phyloP scores from a whole-genome alignment of 176 grass and related monocot genomes.

The Pontederia paniculata region DNA sequence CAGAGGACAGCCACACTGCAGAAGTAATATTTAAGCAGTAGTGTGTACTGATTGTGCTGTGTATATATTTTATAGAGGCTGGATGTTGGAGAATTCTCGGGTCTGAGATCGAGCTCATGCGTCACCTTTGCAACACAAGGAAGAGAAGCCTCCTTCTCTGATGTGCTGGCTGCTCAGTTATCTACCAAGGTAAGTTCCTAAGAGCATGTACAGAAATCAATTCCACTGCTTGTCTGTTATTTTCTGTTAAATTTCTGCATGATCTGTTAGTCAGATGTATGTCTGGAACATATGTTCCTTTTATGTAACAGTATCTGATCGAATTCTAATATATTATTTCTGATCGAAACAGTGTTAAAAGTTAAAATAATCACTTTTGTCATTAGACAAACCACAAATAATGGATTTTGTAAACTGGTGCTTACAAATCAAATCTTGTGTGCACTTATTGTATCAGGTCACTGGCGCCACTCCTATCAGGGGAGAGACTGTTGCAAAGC shows the following conservation, averaged over 20 bases:
- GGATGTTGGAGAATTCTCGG: conserved; percentile 59
- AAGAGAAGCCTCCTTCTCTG: conserved; percentile 52
- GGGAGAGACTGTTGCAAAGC: conserved; percentile 77
- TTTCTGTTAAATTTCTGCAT: background rate
- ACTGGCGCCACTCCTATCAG: conserved; percentile 38
- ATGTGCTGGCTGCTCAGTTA: conserved; percentile 49
- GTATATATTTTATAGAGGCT: conserved; percentile 42
- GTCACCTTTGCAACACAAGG: conserved; percentile 25
- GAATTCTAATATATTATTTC: no score
- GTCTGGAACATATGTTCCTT: no score
- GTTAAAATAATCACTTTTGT: no score
- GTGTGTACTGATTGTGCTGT: no score
- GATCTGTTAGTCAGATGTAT: no score
- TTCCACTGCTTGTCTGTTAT: background rate
- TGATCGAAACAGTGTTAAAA: background rate
- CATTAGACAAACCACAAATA: background rate
- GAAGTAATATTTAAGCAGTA: no score
- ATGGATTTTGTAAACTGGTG: background rate
- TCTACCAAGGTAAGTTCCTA: conserved; percentile 36
- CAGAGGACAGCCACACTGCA: no score
- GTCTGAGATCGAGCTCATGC: conserved; percentile 44
- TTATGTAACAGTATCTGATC: no score
- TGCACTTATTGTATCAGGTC: conserved; percentile 20
- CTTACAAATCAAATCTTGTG: background rate
- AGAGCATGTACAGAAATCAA: background rate